phyloP scores from a whole-genome alignment of 208 protist species.

The Leptomonas pyrrhocoris region DNA sequence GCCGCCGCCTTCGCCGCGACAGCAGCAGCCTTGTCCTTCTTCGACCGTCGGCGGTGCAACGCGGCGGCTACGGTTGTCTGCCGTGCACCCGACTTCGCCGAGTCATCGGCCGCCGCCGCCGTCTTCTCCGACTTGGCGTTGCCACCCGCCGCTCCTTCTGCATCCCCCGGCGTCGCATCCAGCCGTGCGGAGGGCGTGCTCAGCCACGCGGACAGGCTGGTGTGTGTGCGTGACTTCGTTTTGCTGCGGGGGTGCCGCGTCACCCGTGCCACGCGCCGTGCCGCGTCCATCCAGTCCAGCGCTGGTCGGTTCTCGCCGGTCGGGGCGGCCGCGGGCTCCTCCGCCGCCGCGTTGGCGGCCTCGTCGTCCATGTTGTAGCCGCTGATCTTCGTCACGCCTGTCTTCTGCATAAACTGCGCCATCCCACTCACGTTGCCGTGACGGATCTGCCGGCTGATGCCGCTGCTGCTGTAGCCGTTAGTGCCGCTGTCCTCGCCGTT shows the following conservation, averaged over 20 bases:
- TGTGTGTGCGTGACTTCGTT: constrained; percentile 47
- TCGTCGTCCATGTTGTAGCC: constrained; percentile 49
- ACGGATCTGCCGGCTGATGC: background rate
- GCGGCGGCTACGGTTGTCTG: constrained; percentile 29
- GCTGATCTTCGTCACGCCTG: constrained; percentile 45
- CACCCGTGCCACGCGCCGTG: constrained; percentile 58
- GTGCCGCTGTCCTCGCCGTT: constrained; percentile 27
- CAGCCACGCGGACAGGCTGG: constrained; percentile 80
- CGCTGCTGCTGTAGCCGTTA: constrained; percentile 17
- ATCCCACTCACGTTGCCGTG: constrained; percentile 19
- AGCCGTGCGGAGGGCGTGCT: constrained; percentile 54
- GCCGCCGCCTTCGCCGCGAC: constrained; percentile 15
- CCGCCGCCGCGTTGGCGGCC: background rate
- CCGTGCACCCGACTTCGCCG: constrained; percentile 18
- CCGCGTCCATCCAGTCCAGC: constrained; percentile 64
- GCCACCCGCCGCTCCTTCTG: background rate
- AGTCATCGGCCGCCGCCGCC: background rate
- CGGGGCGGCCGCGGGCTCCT: background rate
- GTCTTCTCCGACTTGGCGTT: background rate
- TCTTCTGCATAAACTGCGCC: constrained; percentile 51
- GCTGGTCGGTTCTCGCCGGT: constrained; percentile 6
- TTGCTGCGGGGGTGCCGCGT: constrained; percentile 53
- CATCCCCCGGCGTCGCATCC: constrained; percentile 8
- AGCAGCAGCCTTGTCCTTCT: constrained; percentile 23
- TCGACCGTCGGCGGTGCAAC: constrained; percentile 19